Evolutionary conservation across 2,329 filamentous ascomycete species (phyloP).

Genomic region (Aspergillus melleus): DNA sequence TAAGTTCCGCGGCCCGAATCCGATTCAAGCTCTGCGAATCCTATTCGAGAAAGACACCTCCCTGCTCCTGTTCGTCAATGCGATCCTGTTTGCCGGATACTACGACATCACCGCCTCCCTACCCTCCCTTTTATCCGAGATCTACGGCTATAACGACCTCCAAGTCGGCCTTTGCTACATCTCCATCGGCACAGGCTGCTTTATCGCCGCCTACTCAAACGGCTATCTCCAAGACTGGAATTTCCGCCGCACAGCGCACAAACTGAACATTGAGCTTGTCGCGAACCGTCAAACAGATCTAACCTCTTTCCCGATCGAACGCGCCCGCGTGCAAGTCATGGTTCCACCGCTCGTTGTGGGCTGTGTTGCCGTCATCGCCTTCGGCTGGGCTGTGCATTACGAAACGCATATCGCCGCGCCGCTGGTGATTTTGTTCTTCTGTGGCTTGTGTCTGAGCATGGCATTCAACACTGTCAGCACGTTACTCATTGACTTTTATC

Average conservation of each 20-base stretch:
- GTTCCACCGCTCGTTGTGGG: slow-evolving; percentile 34
- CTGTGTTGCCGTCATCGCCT: slow-evolving; percentile 28
- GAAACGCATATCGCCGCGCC: slow-evolving; percentile 33
- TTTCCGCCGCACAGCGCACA: slow-evolving; percentile 47
- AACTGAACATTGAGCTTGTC: slow-evolving; percentile 48
- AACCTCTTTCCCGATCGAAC: slow-evolving; percentile 48
- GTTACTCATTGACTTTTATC: slow-evolving; percentile 47
- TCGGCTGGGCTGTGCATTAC: slow-evolving; percentile 37
- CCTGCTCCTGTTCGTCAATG: slow-evolving; percentile 39
- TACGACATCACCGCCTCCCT: slow-evolving; percentile 46
- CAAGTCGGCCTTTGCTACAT: slow-evolving; percentile 47
- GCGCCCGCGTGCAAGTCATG: slow-evolving; percentile 35
- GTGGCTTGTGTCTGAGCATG: slow-evolving; percentile 36
- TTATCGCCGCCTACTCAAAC: slow-evolving; percentile 41
- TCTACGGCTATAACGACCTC: slow-evolving; percentile 45
- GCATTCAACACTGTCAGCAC: slow-evolving; percentile 43
- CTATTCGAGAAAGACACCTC: slow-evolving; percentile 38
- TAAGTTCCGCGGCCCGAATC: slow-evolving; percentile 29
- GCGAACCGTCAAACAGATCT: slow-evolving; percentile 49
- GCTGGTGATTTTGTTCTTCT: slow-evolving; percentile 35
- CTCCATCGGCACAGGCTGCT: slow-evolving; percentile 42
- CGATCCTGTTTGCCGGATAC: slow-evolving; percentile 49
- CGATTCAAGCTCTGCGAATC: slow-evolving; percentile 38
- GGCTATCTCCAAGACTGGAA: slow-evolving; percentile 46
- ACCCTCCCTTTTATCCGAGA: slow-evolving; percentile 28